A percentile compares a stretch with the other conserved stretches of the same genome.
These are phyloP conservation scores for Podospora conica DNA, from an alignment of 495 filamentous ascomycete species.

Conservation along the genomic window DNA sequence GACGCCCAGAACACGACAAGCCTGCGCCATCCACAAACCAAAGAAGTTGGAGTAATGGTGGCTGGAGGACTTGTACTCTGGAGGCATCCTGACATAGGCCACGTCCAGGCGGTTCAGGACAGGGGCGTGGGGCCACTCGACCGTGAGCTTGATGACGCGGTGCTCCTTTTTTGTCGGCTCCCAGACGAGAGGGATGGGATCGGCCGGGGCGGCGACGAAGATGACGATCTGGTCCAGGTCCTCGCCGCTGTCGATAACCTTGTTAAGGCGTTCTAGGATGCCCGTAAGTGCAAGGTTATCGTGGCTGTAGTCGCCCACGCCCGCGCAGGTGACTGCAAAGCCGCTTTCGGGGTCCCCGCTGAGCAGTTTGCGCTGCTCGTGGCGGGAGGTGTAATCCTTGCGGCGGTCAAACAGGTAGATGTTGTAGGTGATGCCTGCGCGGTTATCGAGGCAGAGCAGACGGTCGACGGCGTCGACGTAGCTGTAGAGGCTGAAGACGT, in stretches of 20 bases:
- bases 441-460: conserved; percentile 21
- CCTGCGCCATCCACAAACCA: conserved; percentile 13
- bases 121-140: conserved; percentile 15
- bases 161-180: conserved; percentile 7
- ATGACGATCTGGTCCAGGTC: neutral
- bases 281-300: conserved; percentile 7
- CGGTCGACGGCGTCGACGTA: conserved; percentile 31
- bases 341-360: neutral
- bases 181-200: conserved; percentile 18
- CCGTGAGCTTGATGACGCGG: conserved; percentile 12
- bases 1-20: conserved; percentile 19
- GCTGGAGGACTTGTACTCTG: neutral
- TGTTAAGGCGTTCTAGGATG: neutral
- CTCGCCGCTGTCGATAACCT: neutral
- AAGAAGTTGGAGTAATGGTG: conserved; percentile 16
- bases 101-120: conserved; percentile 19
- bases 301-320: conserved; percentile 16
- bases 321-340: neutral
- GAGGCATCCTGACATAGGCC: conserved; percentile 28
- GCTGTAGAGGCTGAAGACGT: conserved; percentile 11
- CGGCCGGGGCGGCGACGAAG: conserved; percentile 15
- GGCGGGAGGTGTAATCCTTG: conserved; percentile 6
- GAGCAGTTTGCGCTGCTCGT: neutral
- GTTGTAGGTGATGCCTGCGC: conserved; percentile 19
- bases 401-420: conserved; percentile 18